Base-by-base conservation (phyloP, 2,329 filamentous ascomycete species). In the Hyphodiscus sp. region DNA sequence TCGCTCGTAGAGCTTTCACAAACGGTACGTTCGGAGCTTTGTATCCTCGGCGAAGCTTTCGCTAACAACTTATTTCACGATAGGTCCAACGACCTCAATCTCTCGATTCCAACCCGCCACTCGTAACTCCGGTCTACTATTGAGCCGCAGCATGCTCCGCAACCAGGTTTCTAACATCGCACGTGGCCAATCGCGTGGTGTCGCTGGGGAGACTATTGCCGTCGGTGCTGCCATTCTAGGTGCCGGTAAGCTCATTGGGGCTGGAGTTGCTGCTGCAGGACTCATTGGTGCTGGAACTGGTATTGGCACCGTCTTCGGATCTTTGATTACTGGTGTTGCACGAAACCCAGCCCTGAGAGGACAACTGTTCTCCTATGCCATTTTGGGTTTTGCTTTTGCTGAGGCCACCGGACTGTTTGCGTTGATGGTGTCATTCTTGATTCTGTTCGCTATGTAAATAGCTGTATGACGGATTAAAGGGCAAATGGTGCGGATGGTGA, bases 361-460 rank as follows among this genome's bases (percentile, higher is more conserved):
- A 67, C 76, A 79, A 70, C 74, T 79, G 69, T 79, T 83, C 77
- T 76, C 76, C 61, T 82, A 82, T 74, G 80, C 80, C 74, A 79
- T 82, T 74, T 71, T 83, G 67, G 80, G 79, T 71, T 82, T 82
- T 73, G 80, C 80, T 67, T 81, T 83, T 71, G 77, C 79, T 68
- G 79, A 83, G 71, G 80, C 80, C 68, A 82, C 80, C 65, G 79
- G 80, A 70, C 73, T 79, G 57, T 79, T 79, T 72, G 76, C 76
- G 61, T 73, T 79, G 66, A 76, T 75, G 73, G 73, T 75, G 33
- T 63, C 64, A 20, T 66, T 67, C 61, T 61, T 67, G 57, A 60
- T 63, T 45, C 54, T 63, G 41, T 63, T 61, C 49, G 47, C 59
- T 45, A 61, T 62, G 60, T 64, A 62, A 62, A 58, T 2, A 33